These are phyloP conservation scores for Boletus sensibilis DNA, from an alignment of 768 basidiomycete species.

Conservation along the genomic window DNA sequence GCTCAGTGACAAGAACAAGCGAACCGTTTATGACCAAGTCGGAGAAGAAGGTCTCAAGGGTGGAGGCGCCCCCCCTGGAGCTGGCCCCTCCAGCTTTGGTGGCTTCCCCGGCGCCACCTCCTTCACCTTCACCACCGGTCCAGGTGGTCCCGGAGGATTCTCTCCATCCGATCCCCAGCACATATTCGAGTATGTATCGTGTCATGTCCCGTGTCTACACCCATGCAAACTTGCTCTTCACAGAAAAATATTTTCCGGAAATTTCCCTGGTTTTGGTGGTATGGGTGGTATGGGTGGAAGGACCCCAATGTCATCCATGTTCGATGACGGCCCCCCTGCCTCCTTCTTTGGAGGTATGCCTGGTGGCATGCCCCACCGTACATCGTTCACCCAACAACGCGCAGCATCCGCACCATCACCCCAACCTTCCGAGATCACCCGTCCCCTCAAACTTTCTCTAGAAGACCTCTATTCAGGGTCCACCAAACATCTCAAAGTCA, in stretches of 20 bases:
- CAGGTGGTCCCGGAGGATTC: slow-evolving; percentile 53
- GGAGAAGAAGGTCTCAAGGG: slow-evolving; percentile 94
- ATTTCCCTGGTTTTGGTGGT: slow-evolving; percentile 36
- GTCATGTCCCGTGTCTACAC: not conserved
- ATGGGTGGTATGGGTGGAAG: slow-evolving; percentile 44
- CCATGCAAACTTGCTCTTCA: slow-evolving; percentile 1
- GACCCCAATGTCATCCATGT: slow-evolving; percentile 31
- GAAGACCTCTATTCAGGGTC: slow-evolving; percentile 85
- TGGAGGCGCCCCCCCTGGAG: slow-evolving; percentile 54
- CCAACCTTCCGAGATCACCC: slow-evolving; percentile 60
- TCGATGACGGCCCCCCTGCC: slow-evolving; percentile 41
- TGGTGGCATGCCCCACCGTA: slow-evolving; percentile 56
- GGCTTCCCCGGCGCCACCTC: slow-evolving; percentile 50
- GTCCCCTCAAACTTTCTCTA: slow-evolving; percentile 81
- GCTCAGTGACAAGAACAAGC: slow-evolving; percentile 83
- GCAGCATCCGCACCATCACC: slow-evolving; percentile 31
- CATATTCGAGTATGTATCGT: slow-evolving; percentile 76
- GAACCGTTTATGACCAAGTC: slow-evolving; percentile 85
- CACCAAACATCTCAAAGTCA: slow-evolving; percentile 86
- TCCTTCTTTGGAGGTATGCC: slow-evolving; percentile 44
- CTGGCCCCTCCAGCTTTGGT: slow-evolving; percentile 41
- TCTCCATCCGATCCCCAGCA: slow-evolving; percentile 79
- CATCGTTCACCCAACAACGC: slow-evolving; percentile 31
- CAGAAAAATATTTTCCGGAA: slow-evolving; percentile 58
- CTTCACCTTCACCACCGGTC: slow-evolving; percentile 56